Percentiles rank a stretch among this genome's conserved stretches.
phyloP scores from a whole-genome alignment of 257 asterid genomes.

The Scutellaria baicalensis region DNA sequence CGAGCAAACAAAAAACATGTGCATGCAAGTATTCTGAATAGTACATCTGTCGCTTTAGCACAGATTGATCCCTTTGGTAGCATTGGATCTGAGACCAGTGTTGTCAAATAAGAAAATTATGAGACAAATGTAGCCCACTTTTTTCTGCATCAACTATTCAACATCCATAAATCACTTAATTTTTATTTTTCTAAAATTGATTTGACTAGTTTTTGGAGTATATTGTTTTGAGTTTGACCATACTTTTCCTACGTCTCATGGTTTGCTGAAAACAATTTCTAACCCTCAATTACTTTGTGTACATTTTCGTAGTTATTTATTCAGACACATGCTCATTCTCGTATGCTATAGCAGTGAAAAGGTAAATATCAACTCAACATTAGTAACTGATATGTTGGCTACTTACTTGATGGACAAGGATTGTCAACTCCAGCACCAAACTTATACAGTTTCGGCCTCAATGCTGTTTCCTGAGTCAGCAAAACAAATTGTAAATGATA shows the following conservation, averaged over 20 bases:
- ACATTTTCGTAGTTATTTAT: not conserved
- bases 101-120: conserved; percentile 10
- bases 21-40: conserved; percentile 51
- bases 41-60: conserved; percentile 19
- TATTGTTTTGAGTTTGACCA: not conserved
- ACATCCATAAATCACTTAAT: not conserved
- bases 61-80: conserved; percentile 28
- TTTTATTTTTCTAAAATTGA: not conserved
- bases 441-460: conserved; percentile 26
- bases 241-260: not conserved
- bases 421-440: conserved; percentile 26
- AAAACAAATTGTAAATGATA: not conserved
- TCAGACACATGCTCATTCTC: not conserved
- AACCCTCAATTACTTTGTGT: not conserved
- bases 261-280: not conserved
- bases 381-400: not conserved
- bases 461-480: conserved; percentile 33
- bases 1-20: conserved; percentile 31
- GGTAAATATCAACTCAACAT: not conserved
- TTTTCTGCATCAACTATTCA: not conserved
- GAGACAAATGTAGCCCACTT: not conserved
- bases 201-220: not conserved
- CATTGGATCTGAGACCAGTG: conserved; percentile 25
- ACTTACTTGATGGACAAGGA: conserved; percentile 48
- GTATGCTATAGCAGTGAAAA: not conserved